Evolutionary conservation across 768 basidiomycete species (phyloP).

Genomic region (Russula abietina): DNA sequence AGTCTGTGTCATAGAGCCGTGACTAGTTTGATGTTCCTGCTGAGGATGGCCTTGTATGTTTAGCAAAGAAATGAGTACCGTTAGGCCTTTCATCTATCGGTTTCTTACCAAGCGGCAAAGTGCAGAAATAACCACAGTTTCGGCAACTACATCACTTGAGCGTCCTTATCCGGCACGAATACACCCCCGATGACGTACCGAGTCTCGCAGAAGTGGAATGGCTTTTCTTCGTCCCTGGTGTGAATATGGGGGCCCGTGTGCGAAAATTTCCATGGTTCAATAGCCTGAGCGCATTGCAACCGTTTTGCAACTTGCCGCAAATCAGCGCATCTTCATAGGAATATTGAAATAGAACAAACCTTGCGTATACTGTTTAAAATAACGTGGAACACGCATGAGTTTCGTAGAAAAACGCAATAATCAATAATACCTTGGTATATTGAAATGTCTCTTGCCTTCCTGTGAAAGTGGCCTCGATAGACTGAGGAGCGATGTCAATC

Average conservation of each 20-base stretch:
- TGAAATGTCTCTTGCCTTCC: slow-evolving; percentile 56
- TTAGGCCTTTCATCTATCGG: not conserved
- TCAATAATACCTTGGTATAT: slow-evolving; percentile 49
- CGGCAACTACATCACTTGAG: slow-evolving; percentile 39
- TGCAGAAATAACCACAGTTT: slow-evolving; percentile 55
- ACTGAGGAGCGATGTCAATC: slow-evolving; percentile 51
- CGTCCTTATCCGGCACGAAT: not conserved
- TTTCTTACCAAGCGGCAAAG: slow-evolving; percentile 44
- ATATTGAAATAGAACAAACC: slow-evolving; percentile 31
- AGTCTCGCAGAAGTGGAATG: slow-evolving; percentile 51
- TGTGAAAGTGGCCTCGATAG: slow-evolving; percentile 56
- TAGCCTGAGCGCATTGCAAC: slow-evolving; percentile 44
- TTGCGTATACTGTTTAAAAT: slow-evolving; percentile 44
- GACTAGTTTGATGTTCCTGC: slow-evolving; percentile 54
- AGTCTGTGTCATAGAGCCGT: slow-evolving; percentile 59
- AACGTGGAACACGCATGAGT: not conserved
- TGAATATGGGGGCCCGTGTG: slow-evolving; percentile 49
- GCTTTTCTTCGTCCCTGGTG: slow-evolving; percentile 35
- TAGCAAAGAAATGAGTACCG: not conserved
- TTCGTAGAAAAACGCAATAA: not conserved
- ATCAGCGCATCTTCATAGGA: not conserved
- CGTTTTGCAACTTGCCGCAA: slow-evolving; percentile 42
- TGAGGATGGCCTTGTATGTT: slow-evolving; percentile 47
- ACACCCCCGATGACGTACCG: slow-evolving; percentile 31
- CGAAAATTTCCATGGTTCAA: slow-evolving; percentile 37